A percentile compares a stretch with the other conserved stretches of the same genome.
These are phyloP conservation scores for Entomortierella parvispora DNA, from an alignment of 192 early-diverging fungal genomes.

Conservation along the genomic window DNA sequence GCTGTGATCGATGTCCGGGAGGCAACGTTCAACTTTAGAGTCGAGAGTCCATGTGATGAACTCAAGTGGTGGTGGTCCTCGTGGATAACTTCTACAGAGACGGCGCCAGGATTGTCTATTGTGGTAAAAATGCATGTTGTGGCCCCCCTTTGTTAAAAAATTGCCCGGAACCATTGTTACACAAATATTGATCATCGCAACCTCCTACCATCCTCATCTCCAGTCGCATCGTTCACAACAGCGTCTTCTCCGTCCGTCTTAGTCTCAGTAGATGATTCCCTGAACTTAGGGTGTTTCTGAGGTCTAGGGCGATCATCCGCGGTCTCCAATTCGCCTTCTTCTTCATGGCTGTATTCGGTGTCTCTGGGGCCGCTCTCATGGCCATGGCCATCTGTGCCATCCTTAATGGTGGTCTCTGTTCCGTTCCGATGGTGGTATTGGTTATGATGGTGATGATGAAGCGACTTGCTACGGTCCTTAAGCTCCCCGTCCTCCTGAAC, in stretches of 20 bases:
- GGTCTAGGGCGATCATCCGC: neutral
- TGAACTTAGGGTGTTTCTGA: conserved; percentile 4
- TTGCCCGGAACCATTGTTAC: no score
- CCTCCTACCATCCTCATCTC: conserved; percentile 5
- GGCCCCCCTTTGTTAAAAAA: no score
- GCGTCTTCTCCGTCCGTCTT: neutral
- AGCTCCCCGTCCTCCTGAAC: neutral
- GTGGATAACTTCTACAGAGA: neutral
- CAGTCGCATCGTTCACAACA: conserved; percentile 3
- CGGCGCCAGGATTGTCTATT: no score
- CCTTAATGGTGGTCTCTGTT: neutral
- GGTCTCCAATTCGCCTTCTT: neutral
- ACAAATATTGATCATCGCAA: no score
- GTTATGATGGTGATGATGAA: neutral
- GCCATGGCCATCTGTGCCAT: neutral
- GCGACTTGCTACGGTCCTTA: neutral
- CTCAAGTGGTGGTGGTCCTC: conserved; percentile 6
- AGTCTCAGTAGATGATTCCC: neutral
- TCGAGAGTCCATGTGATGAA: conserved; percentile 24
- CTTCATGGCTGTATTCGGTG: neutral
- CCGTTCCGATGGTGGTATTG: neutral
- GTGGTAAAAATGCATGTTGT: no score
- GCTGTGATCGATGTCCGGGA: conserved; percentile 39
- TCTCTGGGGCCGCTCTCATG: neutral
- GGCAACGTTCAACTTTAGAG: conserved; percentile 29